A percentile compares a stretch with the other conserved stretches of the same genome.
These are phyloP conservation scores for Quercus gilva DNA, from an alignment of 306 rosid genomes.

Conservation along the genomic window DNA sequence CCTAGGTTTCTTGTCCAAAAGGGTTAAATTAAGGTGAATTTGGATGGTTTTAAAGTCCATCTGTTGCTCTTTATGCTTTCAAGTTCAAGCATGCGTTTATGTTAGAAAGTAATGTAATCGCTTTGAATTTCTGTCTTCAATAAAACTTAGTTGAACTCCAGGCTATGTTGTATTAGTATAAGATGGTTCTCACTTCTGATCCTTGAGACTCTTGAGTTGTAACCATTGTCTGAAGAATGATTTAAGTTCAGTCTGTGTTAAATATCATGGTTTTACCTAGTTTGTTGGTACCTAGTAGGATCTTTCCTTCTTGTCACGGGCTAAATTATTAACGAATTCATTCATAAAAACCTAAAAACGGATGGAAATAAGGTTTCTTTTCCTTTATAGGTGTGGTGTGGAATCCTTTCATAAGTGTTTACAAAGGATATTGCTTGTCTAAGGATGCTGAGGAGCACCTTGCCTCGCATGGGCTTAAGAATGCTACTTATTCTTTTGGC, in stretches of 20 bases:
- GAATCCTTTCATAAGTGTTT: conserved; percentile 48
- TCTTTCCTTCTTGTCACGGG: not conserved
- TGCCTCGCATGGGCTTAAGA: conserved; percentile 63
- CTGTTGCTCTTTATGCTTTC: too few relatives aligned
- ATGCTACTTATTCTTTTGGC: conserved; percentile 55
- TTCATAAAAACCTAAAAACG: too few relatives aligned
- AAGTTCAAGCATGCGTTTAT: too few relatives aligned
- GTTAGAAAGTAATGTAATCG: too few relatives aligned
- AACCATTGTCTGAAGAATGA: not conserved
- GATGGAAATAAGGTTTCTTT: not conserved
- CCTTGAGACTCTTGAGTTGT: not conserved
- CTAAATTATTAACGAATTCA: not conserved
- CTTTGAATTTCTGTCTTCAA: too few relatives aligned
- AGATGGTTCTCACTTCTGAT: not conserved
- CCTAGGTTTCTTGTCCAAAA: not conserved
- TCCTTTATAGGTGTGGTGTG: conserved; percentile 35
- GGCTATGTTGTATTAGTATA: not conserved
- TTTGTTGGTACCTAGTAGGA: not conserved
- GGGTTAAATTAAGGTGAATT: not conserved
- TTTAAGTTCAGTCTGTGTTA: not conserved
- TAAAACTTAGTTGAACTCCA: too few relatives aligned
- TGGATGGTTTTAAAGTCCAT: too few relatives aligned
- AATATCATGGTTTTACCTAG: not conserved
- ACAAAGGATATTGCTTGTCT: conserved; percentile 64
- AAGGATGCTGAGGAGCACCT: conserved; percentile 60